Base-by-base conservation (phyloP, 106 monocot genomes). In the Alisma plantagoaquatica region DNA sequence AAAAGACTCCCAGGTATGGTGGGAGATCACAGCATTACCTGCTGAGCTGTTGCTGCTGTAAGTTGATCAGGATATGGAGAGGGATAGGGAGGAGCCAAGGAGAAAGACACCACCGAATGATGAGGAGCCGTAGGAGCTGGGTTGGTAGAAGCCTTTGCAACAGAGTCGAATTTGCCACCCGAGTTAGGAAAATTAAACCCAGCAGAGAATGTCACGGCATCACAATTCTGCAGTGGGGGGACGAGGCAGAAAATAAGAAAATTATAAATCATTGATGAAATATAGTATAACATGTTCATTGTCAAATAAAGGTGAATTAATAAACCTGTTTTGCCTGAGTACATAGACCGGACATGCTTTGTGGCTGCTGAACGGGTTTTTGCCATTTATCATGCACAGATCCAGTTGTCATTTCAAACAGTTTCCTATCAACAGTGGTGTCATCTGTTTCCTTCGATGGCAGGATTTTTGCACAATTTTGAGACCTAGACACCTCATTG, bases 321-420 rank as follows among this genome's bases (percentile, higher is more conserved):
- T 5, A 56, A 15, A 74, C 79, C 73, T 58, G 49, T 31, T 60
- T 70, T 20, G 30, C 45, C n/a, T 46, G 64, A 43, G 54, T 38
- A 38, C 46, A 44, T 29, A 49, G 12, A 6, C 60, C 70, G 27
- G 64, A 51, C 14, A 23, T 16, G 14, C 43, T 35, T 26, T 71
- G 18, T 43, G 54, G 29, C 45, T 61, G 54, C 20, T 51, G 63
- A 52, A 27, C 59, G 32, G 46, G 52, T 27, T 42, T 32, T 22
- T 49, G 31, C 41, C 49, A 64, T 18, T 16, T 48, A 65, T 60
- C 48, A 17, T 43, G 19, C 33, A 51, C 26, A 38, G 51, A 49
- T 68, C n/a, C 16, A 29, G 27, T 73, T 53, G 19, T 56, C 41
- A 20, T 11, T 29, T 59, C 68, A 53, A n/a, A n/a, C n/a, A n/a